Evolutionary conservation across 306 rosid species (phyloP), one percentile per base, ranked within the genome.

Genomic region (Urtica urens): DNA sequence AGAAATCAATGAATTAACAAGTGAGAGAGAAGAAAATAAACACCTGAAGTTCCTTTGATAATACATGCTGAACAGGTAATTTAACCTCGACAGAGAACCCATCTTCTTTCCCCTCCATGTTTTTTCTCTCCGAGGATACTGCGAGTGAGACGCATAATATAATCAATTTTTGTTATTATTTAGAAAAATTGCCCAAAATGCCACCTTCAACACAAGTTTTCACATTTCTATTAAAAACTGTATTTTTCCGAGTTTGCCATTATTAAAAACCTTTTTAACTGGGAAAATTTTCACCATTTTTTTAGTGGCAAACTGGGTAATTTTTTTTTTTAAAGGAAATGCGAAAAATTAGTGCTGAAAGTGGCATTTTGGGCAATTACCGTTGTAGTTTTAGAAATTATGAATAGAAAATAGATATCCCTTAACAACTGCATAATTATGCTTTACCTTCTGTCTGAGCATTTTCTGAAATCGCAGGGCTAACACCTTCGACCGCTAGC

Each of bases 401-500:
- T n/a, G n/a, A n/a, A n/a, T n/a, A n/a, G n/a, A n/a, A n/a, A n/a
- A n/a, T n/a, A n/a, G n/a, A n/a, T n/a, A n/a, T n/a, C n/a, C n/a
- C n/a, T n/a, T n/a, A n/a, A n/a, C n/a, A n/a, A n/a, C n/a, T n/a
- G n/a, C n/a, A n/a, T n/a, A n/a, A n/a, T n/a, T n/a, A n/a, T n/a
- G n/a, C n/a, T n/a, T n/a, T n/a, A 88, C 97, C 90, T 81, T 78
- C 90, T 55, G 52, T 46, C 2, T 65, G 67, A 47, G 88, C 67
- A 63, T 84, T 84, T 78, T 88, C 95, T 15, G 86, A 74, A 63
- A 88, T 69, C 64, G 93, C 86, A 56, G 93, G 95, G 56, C 74
- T 93, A 55, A 88, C 83, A 2, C 97, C 97, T 84, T 84, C 97
- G 62, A 88, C 80, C 70, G 95, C 86, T 62, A 88, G 73, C 97